phyloP scores from a whole-genome alignment of 2,329 filamentous ascomycete species.

The Alternaria triticimaculans region DNA sequence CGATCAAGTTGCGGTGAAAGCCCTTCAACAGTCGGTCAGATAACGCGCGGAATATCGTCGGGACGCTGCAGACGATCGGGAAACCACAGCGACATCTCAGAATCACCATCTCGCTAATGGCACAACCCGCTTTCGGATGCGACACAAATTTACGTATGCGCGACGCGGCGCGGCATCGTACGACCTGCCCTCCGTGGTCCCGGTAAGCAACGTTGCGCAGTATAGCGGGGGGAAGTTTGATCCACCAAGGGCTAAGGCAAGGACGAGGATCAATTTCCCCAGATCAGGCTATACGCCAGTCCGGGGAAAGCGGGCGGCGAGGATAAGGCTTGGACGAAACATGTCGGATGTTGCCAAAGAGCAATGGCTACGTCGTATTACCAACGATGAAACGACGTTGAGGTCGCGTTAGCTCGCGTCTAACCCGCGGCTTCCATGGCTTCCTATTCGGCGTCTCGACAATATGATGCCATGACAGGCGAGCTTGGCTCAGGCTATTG shows the following conservation, averaged over 20 bases:
- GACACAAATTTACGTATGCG: slow-evolving; percentile 2
- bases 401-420: slow-evolving; percentile 14
- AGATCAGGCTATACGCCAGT: slow-evolving; percentile 22
- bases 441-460: slow-evolving; percentile 30
- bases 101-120: slow-evolving; percentile 3
- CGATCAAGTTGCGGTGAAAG: slow-evolving; percentile 16
- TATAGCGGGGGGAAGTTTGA: slow-evolving; percentile 21
- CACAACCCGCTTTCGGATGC: neutral
- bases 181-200: neutral
- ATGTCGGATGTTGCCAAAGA: slow-evolving; percentile 7
- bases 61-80: slow-evolving; percentile 4
- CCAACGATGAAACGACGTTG: slow-evolving; percentile 12
- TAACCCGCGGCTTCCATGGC: slow-evolving; percentile 21
- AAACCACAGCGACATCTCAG: neutral
- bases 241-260: slow-evolving; percentile 19
- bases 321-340: slow-evolving; percentile 4
- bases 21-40: slow-evolving; percentile 15
- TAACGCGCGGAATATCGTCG: neutral
- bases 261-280: slow-evolving; percentile 29
- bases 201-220: slow-evolving; percentile 10
- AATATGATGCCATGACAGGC: slow-evolving; percentile 23
- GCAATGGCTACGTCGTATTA: slow-evolving; percentile 19
- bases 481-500: slow-evolving; percentile 28
- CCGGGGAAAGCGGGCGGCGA: slow-evolving; percentile 27
- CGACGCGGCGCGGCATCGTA: slow-evolving; percentile 3